Conservation (phyloP, 2,329 filamentous ascomycete genomes). For the Xylariaceae sp. region DNA sequence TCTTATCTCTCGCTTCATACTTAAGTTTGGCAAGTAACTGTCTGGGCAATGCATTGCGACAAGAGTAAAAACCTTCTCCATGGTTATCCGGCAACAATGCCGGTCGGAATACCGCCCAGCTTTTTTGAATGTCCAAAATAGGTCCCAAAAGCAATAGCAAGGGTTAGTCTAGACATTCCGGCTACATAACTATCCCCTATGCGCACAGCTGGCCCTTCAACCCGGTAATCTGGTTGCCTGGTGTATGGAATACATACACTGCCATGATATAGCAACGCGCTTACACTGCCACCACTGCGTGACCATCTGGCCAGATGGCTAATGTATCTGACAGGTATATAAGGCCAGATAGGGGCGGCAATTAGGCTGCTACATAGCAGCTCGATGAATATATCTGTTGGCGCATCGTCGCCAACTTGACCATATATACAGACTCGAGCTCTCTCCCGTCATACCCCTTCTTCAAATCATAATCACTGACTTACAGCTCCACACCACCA, state of each 20-base stretch:
- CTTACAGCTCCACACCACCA: neutral
- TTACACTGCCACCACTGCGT: constrained; percentile 11
- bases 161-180: no score
- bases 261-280: neutral
- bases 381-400: neutral
- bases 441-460: neutral
- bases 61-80: no score
- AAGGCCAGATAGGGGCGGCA: neutral
- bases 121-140: no score
- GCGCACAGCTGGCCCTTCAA: neutral
- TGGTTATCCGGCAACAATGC: no score
- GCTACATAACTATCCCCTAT: no score
- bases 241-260: neutral
- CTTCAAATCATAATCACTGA: neutral
- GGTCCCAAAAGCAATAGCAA: no score
- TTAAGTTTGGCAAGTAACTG: no score
- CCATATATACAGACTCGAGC: neutral
- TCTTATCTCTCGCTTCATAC: no score
- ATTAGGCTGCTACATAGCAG: constrained; percentile 5
- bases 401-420: neutral
- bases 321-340: neutral
- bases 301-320: neutral
- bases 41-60: no score
- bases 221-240: constrained; percentile 9
- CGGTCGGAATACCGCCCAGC: no score